A percentile compares a stretch with the other conserved stretches of the same genome.
phyloP scores from a whole-genome alignment of 2,329 filamentous ascomycete species.

The Colletotrichum chlorophyti region DNA sequence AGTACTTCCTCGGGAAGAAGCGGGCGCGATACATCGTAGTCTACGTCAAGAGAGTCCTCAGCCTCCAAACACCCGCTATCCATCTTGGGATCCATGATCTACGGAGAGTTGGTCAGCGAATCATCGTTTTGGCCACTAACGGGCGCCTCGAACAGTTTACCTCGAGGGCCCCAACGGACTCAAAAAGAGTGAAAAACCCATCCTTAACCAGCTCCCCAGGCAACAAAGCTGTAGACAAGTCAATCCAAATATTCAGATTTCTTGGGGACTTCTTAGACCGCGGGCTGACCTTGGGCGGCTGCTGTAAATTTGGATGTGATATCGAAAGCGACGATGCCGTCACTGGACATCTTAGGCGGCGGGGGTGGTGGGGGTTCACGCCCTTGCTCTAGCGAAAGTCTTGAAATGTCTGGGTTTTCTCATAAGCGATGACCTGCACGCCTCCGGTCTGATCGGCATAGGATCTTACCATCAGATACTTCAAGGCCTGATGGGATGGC shows the following conservation, averaged over 20 bases:
- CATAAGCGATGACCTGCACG: no score
- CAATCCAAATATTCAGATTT: slow-evolving; percentile 24
- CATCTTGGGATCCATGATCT: slow-evolving; percentile 99
- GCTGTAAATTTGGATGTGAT: slow-evolving; percentile 63
- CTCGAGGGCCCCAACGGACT: slow-evolving; percentile 88
- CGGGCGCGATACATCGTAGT: slow-evolving; percentile 75
- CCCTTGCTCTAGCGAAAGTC: slow-evolving; percentile 46
- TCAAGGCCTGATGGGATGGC: slow-evolving; percentile 38
- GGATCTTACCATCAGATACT: slow-evolving; percentile 41
- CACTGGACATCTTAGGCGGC: slow-evolving; percentile 48
- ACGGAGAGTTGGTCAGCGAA: no score
- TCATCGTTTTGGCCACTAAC: not conserved
- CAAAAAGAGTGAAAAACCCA: slow-evolving; percentile 92
- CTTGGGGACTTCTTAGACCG: not conserved
- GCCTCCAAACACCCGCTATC: slow-evolving; percentile 86
- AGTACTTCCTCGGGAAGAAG: slow-evolving; percentile 81
- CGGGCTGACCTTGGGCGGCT: slow-evolving; percentile 57
- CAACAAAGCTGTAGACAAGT: slow-evolving; percentile 64
- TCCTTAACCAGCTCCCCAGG: slow-evolving; percentile 91
- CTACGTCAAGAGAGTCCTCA: slow-evolving; percentile 82
- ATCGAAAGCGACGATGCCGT: slow-evolving; percentile 62
- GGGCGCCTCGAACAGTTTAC: slow-evolving; percentile 43
- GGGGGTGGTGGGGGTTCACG: slow-evolving; percentile 40
- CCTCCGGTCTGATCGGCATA: not conserved
- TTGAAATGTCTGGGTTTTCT: slow-evolving; percentile 52